Conservation (phyloP, 345 rosid species). For the Clarkia xantiana region DNA sequence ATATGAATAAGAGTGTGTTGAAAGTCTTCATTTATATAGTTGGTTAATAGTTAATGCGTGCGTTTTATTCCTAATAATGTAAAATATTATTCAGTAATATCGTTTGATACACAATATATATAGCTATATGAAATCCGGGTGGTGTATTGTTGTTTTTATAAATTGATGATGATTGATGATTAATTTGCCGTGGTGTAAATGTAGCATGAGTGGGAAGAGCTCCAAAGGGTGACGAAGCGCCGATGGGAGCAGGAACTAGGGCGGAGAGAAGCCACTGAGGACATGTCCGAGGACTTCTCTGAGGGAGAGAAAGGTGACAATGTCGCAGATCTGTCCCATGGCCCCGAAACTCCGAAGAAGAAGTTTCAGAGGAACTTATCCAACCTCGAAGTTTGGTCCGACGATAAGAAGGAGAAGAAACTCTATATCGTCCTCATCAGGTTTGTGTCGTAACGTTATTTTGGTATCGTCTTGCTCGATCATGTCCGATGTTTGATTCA, state of each 20-base stretch:
- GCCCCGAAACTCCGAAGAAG: constrained; percentile 51
- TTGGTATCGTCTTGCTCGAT: background rate
- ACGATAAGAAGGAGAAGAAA: constrained; percentile 80
- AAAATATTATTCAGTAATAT: too few relatives aligned
- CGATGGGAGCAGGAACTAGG: constrained; percentile 80
- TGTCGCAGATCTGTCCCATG: constrained; percentile 34
- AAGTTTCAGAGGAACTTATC: constrained; percentile 53
- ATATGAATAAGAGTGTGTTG: too few relatives aligned
- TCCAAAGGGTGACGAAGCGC: constrained; percentile 43
- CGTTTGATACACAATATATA: too few relatives aligned
- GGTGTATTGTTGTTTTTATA: too few relatives aligned
- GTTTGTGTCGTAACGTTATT: constrained; percentile 16
- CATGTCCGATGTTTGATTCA: background rate
- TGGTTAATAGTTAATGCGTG: too few relatives aligned
- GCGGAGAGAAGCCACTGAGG: constrained; percentile 68
- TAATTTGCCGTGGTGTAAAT: constrained; percentile 3
- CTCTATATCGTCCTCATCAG: constrained; percentile 85
- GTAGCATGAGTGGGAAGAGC: constrained; percentile 68
- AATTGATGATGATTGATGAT: background rate
- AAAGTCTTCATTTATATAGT: too few relatives aligned
- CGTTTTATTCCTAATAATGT: too few relatives aligned
- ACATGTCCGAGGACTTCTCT: constrained; percentile 82
- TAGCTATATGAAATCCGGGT: too few relatives aligned
- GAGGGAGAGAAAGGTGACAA: constrained; percentile 90
- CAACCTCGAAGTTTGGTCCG: constrained; percentile 82